Evolutionary conservation across 2,329 filamentous ascomycete genomes (phyloP), one percentile per base, ranked within the genome.

Genomic region (Penicillium sp.): DNA sequence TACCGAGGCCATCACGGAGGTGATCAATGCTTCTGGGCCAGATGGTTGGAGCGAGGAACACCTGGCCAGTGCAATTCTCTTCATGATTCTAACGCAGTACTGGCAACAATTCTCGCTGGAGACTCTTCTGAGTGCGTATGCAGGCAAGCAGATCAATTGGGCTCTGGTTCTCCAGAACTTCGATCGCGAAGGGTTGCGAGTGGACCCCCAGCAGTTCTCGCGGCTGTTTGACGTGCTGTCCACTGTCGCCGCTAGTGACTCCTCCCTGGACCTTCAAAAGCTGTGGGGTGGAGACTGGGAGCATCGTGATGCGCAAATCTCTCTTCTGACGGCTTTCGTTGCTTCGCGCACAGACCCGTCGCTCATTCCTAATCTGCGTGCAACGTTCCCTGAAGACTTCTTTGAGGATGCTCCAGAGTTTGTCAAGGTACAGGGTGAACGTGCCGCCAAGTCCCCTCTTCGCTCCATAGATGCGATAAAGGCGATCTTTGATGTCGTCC

Each of bases 241-340:
- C 16, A 88, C 89, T 0, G 82, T 95, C 57, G 91, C 93, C 2
- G 76, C 79, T 35, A 83, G 85, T 10, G 81, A 85, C 52, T 80
- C 84, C 16, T 81, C 81, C 28, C 87, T 98, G 68, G 92, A 97
- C 73, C 89, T 99, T 48, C 93, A 97, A 74, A 85, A 84, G 42
- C 81, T 99, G 25, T 98, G 95, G 93, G 93, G 93, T 60, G 93
- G 93, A 7, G 70, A 86, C 63, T 99, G 96, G 94, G 87, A 89
- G 64, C 87, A 96, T 67, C 86, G 90, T 14, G 88, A 96, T 64
- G 92, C 95, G 0, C 94, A 98, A 66, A 81, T 99, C 38, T 96
- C 93, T n/a, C 97, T 98, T 74, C 86, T 98, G 57, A 89, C 90
- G 65, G 93, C 93, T 19, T 97, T 94, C 74, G 84, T 94, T 25